These are phyloP conservation scores for Cyclospora cayetanensis DNA, from an alignment of 169 alveolate species.

Conservation along the genomic window DNA sequence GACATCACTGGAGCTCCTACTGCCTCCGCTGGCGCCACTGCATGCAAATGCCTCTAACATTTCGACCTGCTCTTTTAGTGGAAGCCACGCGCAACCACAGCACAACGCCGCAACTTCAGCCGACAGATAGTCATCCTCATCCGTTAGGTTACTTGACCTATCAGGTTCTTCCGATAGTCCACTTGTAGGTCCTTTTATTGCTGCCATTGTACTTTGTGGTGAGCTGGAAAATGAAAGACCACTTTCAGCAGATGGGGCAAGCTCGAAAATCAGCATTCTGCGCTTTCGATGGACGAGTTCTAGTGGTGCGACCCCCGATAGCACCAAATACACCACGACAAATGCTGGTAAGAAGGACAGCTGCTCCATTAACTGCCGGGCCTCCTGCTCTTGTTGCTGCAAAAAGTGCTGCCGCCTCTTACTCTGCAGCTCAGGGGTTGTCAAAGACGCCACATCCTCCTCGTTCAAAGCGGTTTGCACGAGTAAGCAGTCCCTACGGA, in stretches of 20 bases:
- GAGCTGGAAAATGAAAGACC: not conserved
- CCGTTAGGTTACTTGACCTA: not conserved
- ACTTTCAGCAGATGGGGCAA: not conserved
- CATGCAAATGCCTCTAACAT: conserved; percentile 15
- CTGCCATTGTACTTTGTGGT: not conserved
- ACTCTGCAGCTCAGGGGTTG: not conserved
- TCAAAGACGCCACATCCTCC: conserved; percentile 10
- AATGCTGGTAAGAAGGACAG: not conserved
- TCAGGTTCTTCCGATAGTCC: not conserved
- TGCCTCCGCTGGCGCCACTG: conserved; percentile 2
- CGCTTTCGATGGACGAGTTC: not conserved
- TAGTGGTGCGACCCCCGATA: not conserved
- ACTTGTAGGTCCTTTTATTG: not conserved
- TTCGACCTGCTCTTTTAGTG: conserved; percentile 1
- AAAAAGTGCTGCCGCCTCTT: conserved; percentile 1
- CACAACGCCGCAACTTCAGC: conserved; percentile 25
- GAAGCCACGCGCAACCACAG: not conserved
- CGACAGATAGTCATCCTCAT: not conserved
- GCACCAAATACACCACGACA: conserved; percentile 23
- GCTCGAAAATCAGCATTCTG: not conserved
- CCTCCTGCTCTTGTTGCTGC: conserved; percentile 18
- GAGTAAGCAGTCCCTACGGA: conserved; percentile 8
- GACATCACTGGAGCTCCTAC: not conserved
- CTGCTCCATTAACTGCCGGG: not conserved
- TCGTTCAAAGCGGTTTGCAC: not conserved